Evolutionary conservation across 352 stramenopile species (phyloP).

Genomic region (Globisporangium nagaii): DNA sequence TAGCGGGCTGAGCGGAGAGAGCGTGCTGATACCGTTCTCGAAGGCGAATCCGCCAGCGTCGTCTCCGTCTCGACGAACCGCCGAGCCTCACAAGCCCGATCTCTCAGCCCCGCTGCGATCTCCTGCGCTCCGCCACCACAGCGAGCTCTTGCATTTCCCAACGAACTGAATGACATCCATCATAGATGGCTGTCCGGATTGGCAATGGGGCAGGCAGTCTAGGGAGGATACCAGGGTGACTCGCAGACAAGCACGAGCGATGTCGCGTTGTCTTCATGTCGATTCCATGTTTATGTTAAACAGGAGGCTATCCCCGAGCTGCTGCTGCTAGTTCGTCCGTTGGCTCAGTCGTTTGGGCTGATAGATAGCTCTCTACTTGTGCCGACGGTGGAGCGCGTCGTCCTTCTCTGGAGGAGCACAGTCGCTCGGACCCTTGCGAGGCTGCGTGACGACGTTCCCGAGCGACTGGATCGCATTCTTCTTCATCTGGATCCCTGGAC

Average conservation of each 20-base stretch:
- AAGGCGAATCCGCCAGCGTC: constrained; percentile 1
- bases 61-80: background rate
- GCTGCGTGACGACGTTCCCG: constrained; percentile 29
- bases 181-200: background rate
- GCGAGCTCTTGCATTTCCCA: constrained; percentile 36
- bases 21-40: constrained; percentile 34
- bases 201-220: too few relatives aligned
- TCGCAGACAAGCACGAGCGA: too few relatives aligned
- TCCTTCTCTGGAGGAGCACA: background rate
- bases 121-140: constrained; percentile 16
- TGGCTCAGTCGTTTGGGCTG: background rate
- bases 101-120: background rate
- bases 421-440: constrained; percentile 4
- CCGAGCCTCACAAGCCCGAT: background rate
- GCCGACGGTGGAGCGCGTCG: constrained; percentile 1
- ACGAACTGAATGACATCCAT: background rate
- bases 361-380: constrained; percentile 8
- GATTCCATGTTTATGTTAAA: too few relatives aligned
- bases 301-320: too few relatives aligned
- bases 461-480: constrained; percentile 41
- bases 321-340: constrained; percentile 1
- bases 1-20: constrained; percentile 23
- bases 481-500: constrained; percentile 46
- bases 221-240: too few relatives aligned
- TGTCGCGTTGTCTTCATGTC: background rate